A percentile compares a stretch with the other conserved stretches of the same genome.
Conservation (phyloP, 805 yeast genomes). For the Candida nanaspora region DNA sequence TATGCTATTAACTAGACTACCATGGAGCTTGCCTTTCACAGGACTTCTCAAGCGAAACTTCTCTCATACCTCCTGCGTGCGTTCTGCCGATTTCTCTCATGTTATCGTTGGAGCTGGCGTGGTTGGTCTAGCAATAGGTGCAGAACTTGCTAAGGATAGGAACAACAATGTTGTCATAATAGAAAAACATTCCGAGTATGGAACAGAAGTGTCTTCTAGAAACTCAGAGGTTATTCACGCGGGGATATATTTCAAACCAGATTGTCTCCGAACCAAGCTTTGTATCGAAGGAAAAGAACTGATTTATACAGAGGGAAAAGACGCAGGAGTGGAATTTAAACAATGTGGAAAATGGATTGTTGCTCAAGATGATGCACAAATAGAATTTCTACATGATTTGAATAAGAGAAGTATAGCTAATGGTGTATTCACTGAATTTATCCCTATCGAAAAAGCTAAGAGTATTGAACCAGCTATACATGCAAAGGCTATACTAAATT, state of each 20-base stretch:
- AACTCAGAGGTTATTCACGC: slow-evolving; percentile 94
- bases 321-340: slow-evolving; percentile 47
- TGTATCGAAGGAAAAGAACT: slow-evolving; percentile 71
- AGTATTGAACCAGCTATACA: slow-evolving; percentile 57
- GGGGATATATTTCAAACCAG: slow-evolving; percentile 73
- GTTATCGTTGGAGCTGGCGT: slow-evolving; percentile 72
- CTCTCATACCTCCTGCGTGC: not conserved
- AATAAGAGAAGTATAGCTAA: slow-evolving; percentile 41
- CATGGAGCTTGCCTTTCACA: too few species aligned
- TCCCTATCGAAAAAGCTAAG: slow-evolving; percentile 38
- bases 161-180: slow-evolving; percentile 51
- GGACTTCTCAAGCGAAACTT: too few species aligned
- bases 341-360: slow-evolving; percentile 83
- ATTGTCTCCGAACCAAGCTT: slow-evolving; percentile 56
- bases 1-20: too few species aligned
- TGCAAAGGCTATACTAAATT: slow-evolving; percentile 59
- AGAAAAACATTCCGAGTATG: slow-evolving; percentile 60
- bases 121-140: slow-evolving; percentile 76
- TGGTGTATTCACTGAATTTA: slow-evolving; percentile 53
- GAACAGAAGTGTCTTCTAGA: slow-evolving; percentile 80
- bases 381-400: slow-evolving; percentile 48
- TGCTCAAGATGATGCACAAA: slow-evolving; percentile 66
- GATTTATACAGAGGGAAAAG: slow-evolving; percentile 44
- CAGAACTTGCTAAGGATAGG: slow-evolving; percentile 47
- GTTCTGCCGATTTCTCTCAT: slow-evolving; percentile 10